Evolutionary conservation across 371 early-diverging fungal species (phyloP), one percentile per base, ranked within the genome.

Genomic region (Apophysomyces ossiformis): DNA sequence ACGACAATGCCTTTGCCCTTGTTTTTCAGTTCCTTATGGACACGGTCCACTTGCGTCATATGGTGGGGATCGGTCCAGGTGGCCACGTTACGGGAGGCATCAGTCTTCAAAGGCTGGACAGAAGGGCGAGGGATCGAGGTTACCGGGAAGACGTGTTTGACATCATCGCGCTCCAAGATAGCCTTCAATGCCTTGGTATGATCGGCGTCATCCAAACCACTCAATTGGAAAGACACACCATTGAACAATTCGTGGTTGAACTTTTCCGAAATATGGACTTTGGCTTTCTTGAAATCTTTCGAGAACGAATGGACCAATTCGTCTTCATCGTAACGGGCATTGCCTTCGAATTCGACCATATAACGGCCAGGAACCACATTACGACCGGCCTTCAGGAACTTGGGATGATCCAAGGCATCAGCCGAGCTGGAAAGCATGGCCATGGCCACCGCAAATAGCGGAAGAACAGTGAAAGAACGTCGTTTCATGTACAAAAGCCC

Each of bases 1-100:
- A 93, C 89, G 66, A 85, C 88, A 72, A 91, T 73, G 9, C 90
- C 90, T n/a, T 78, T 82, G 61, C 92, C 92, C 36, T 82, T 85
- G 35, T 74, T 73, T 37, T 76, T 74, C 50, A 82, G 75, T 16
- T 76, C 64, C 16, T 61, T 68, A 45, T 82, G 83, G 8, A 82
- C 83, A 13, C 64, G 65, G 21, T 79, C 75, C 3, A 79, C 83
- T 54, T 78, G 78, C 7, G 83, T 82, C 73, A 79, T 70, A 38
- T 50, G 64, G 43, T 82, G 78, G 50, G 82, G 74, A 37, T 72
- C 26, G 32, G 75, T 44, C 12, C 68, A 58, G n/a, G 68, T 64
- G 4, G 59, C 41, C 39, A 35, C 57, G 5, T 65, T 62, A 4
- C 58, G 44, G 18, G 15, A 21, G 15, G 63, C 65, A 32, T 57